A percentile compares a stretch with the other conserved stretches of the same genome.
Conservation (phyloP, 768 basidiomycete genomes). For the Mycena albidolilacea region DNA sequence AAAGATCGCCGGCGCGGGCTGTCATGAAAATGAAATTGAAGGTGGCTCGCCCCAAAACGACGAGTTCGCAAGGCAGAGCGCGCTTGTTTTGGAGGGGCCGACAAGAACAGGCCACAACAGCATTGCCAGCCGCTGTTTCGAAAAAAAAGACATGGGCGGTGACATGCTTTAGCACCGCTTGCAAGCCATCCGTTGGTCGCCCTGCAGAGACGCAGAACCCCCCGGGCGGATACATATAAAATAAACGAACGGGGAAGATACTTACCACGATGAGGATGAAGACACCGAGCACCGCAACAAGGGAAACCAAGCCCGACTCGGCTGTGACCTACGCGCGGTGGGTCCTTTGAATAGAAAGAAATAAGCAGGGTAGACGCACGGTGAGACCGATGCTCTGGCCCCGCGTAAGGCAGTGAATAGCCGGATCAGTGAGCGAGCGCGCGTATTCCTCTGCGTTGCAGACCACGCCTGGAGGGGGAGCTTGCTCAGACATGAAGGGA, state of each 20-base stretch:
- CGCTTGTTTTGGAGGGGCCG: no score
- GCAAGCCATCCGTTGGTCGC: no score
- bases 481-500: constrained; percentile 18
- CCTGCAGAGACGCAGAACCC: no score
- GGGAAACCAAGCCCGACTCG: constrained; percentile 53
- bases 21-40: neutral
- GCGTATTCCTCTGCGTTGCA: constrained; percentile 42
- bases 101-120: no score
- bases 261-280: constrained; percentile 49
- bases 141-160: no score
- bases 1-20: neutral
- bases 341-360: neutral
- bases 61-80: no score
- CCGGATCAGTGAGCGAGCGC: constrained; percentile 33
- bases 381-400: constrained; percentile 55
- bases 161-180: no score
- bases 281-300: constrained; percentile 51
- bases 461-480: constrained; percentile 34
- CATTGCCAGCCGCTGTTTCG: no score
- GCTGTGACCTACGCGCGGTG: constrained; percentile 47
- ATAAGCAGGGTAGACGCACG: constrained; percentile 38
- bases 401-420: constrained; percentile 49
- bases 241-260: neutral
- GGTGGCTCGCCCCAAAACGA: neutral
- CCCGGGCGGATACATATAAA: no score